Evolutionary conservation across 2,329 filamentous ascomycete genomes (phyloP).

Genomic region (Fusarium domesticum): DNA sequence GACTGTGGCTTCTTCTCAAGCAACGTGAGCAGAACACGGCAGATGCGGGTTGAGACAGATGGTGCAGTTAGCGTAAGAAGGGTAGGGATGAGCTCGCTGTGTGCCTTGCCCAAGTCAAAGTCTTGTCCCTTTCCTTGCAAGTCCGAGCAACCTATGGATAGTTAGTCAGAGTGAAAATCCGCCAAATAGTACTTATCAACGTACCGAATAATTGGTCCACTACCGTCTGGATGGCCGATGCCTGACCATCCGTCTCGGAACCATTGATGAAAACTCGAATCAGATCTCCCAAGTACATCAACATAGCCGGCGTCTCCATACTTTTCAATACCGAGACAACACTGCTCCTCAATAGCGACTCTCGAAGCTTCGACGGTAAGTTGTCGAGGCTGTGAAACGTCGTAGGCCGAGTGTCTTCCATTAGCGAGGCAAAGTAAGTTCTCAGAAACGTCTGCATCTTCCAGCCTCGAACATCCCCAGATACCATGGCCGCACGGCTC

Average conservation of each 20-base stretch:
- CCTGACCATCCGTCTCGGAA: conserved; percentile 38
- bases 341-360: conserved; percentile 34
- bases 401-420: conserved; percentile 34
- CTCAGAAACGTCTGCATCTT: conserved; percentile 44
- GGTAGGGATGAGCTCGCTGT: conserved; percentile 40
- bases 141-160: conserved; percentile 30
- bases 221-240: conserved; percentile 44
- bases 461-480: conserved; percentile 43
- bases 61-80: conserved; percentile 31
- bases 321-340: conserved; percentile 32
- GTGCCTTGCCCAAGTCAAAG: conserved; percentile 41
- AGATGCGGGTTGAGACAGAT: conserved; percentile 37
- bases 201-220: conserved; percentile 40
- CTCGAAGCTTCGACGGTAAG: conserved; percentile 30
- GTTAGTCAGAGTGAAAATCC: conserved; percentile 8
- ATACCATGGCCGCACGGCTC: conserved; percentile 33
- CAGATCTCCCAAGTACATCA: conserved; percentile 41
- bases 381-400: conserved; percentile 32
- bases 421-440: conserved; percentile 33
- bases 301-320: conserved; percentile 32
- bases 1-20: conserved; percentile 49
- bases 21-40: conserved; percentile 43
- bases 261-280: conserved; percentile 32
- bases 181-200: conserved; percentile 2
- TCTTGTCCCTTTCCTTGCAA: conserved; percentile 25